Percentiles rank a stretch among this genome's conserved stretches.
These are phyloP conservation scores for Fraxinus angustifolia DNA, from an alignment of 305 asterid genomes.

Conservation along the genomic window DNA sequence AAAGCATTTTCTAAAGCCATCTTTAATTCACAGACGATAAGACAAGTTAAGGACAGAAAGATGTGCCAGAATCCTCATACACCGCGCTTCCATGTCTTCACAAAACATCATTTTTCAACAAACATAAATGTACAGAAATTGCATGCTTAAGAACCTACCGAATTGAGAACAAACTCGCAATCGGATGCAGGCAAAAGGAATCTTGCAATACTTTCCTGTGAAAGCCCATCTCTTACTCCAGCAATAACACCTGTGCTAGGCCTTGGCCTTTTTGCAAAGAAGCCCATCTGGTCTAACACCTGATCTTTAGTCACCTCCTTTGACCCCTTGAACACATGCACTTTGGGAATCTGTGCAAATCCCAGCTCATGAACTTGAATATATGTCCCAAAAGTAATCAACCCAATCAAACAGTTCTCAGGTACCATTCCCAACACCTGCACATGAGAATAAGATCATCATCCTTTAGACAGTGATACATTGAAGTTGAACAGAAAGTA, in stretches of 20 bases:
- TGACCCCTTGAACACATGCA: constrained; percentile 93
- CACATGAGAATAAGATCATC: constrained; percentile 22
- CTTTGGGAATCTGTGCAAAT: constrained; percentile 82
- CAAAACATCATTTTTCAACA: constrained; percentile 4
- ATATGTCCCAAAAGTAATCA: constrained; percentile 86
- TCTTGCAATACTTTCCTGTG: constrained; percentile 86
- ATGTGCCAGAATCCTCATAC: neutral
- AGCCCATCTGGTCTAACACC: constrained; percentile 93
- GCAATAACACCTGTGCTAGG: constrained; percentile 90
- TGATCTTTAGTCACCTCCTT: constrained; percentile 86
- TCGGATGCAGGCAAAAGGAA: constrained; percentile 93
- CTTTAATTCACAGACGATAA: constrained; percentile 4
- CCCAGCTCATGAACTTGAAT: constrained; percentile 96
- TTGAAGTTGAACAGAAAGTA: neutral
- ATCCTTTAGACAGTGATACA: constrained; percentile 8
- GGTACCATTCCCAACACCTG: constrained; percentile 89
- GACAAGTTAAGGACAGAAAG: neutral
- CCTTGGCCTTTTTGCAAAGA: constrained; percentile 75
- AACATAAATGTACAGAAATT: constrained; percentile 14
- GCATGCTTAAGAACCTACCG: constrained; percentile 51
- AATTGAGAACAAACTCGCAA: constrained; percentile 87
- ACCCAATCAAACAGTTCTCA: constrained; percentile 87
- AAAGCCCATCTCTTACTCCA: constrained; percentile 85
- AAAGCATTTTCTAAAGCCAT: neutral
- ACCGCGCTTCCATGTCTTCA: constrained; percentile 8